Evolutionary conservation across 768 basidiomycete genomes (phyloP).

Genomic region (Amanita molliuscula): DNA sequence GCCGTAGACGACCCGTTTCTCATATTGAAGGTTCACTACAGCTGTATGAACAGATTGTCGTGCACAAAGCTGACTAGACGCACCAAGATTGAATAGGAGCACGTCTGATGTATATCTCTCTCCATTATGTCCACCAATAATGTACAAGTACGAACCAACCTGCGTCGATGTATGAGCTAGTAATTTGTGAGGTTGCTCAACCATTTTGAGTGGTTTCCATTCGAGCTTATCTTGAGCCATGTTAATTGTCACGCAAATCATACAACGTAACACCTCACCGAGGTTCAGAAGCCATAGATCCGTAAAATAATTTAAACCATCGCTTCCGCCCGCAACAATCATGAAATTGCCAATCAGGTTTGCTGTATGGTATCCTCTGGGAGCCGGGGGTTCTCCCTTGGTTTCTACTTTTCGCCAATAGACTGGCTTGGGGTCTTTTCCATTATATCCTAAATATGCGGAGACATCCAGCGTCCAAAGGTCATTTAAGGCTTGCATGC

Average conservation of each 20-base stretch:
- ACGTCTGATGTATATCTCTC: constrained; percentile 63
- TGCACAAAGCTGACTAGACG: not conserved
- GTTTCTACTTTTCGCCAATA: constrained; percentile 43
- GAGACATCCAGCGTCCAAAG: constrained; percentile 74
- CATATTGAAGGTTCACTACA: constrained; percentile 77
- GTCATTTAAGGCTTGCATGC: constrained; percentile 82
- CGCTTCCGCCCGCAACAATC: constrained; percentile 86
- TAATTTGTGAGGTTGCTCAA: constrained; percentile 37
- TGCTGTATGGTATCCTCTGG: constrained; percentile 85
- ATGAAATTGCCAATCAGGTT: constrained; percentile 80
- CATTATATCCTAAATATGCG: constrained; percentile 17
- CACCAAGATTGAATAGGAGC: constrained; percentile 82
- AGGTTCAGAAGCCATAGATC: constrained; percentile 85
- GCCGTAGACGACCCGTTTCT: constrained; percentile 58
- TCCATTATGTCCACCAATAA: constrained; percentile 85
- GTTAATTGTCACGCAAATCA: not conserved
- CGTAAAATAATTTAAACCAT: constrained; percentile 79
- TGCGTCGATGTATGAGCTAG: constrained; percentile 83
- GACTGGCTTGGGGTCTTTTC: constrained; percentile 13
- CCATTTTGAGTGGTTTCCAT: constrained; percentile 36
- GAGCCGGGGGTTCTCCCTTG: constrained; percentile 41
- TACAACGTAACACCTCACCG: constrained; percentile 34
- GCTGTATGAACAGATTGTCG: not conserved
- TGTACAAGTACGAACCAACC: constrained; percentile 86
- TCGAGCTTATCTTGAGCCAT: constrained; percentile 26